Base-by-base conservation (phyloP, 2,329 filamentous ascomycete genomes). In the Talaromyces sp. region DNA sequence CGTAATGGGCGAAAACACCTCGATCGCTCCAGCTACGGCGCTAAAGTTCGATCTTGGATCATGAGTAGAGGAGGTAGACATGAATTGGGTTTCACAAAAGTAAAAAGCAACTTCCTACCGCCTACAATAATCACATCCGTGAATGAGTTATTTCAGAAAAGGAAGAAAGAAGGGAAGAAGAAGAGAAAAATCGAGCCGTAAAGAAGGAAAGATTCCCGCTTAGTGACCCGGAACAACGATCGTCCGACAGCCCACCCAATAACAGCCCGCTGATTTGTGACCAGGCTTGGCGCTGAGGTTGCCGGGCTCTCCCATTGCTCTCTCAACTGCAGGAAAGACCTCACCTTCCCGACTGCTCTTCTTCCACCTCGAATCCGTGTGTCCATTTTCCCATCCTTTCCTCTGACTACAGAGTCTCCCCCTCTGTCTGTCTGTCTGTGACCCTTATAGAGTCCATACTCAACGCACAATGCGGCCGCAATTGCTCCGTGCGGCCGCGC, bases 81-180 rank as follows among this genome's bases (percentile, higher is more conserved):
- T 82, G 70, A 74, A 70, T 61, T 47, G 37, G n/a, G 11, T 59
- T 19, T 43, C 39, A 59, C 56, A 45, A 45, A 22, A 41, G 56
- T 13, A 68, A 62, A 64, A 67, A 72, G 69, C 62, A 67, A 73
- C 65, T 70, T 77, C 81, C 79, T 77, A 77, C 76, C 77, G 83
- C 85, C 85, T 85, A 88, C 86, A 88, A 88, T 88, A 88, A 83
- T 78, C 80, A 84, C 81, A 84, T 81, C 84, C 85, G 64, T 76
- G 75, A 84, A 87, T 84, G 84, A 87, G 84, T 84, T 75, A 72
- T 67, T 73, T 76, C 74, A 74, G 71, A 73, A 72, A 78, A 74
- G 78, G 72, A 73, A 72, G 73, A 72, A 64, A 61, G 68, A 71
- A 62, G 58, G 72, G 68, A 63, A 60, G 66, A 70, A 73, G 74